Conservation (phyloP, 768 basidiomycete genomes). For the Hypholoma sublateritium region DNA sequence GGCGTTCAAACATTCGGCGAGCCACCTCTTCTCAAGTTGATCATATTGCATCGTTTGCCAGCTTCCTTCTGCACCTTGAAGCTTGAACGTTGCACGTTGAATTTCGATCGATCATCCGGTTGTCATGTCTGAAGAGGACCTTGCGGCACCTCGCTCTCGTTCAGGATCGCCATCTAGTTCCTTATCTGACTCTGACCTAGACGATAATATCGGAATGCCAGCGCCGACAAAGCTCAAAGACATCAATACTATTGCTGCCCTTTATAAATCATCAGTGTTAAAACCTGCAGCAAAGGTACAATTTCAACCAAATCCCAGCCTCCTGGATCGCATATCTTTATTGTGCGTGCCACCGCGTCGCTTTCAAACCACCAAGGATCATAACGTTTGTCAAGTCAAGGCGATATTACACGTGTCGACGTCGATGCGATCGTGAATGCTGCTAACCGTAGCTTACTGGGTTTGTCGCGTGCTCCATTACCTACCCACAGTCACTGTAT, state of each 20-base stretch:
- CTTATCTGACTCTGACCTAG: constrained; percentile 13
- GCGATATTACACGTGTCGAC: constrained; percentile 73
- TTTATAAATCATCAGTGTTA: constrained; percentile 47
- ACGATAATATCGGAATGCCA: constrained; percentile 1
- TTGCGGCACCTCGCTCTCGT: neutral
- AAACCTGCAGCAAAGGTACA: constrained; percentile 29
- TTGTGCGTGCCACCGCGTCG: constrained; percentile 43
- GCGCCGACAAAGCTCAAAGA: constrained; percentile 28
- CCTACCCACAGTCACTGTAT: neutral
- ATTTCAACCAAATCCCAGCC: constrained; percentile 34
- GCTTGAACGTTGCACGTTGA: too few species aligned
- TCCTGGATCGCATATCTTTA: constrained; percentile 64
- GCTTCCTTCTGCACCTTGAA: too few species aligned
- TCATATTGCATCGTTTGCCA: too few species aligned
- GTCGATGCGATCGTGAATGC: constrained; percentile 83
- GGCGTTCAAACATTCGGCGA: too few species aligned
- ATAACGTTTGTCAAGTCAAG: constrained; percentile 48
- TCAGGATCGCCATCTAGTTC: neutral
- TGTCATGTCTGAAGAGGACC: too few species aligned
- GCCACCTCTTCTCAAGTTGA: too few species aligned
- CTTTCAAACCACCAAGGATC: neutral
- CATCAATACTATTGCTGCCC: constrained; percentile 52
- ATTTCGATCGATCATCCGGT: too few species aligned
- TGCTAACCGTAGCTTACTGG: constrained; percentile 70
- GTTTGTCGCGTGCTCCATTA: constrained; percentile 35